Percentiles rank a stretch among this genome's conserved stretches.
Evolutionary conservation across 306 rosid species (phyloP).

Genomic region (Sindora glabra): DNA sequence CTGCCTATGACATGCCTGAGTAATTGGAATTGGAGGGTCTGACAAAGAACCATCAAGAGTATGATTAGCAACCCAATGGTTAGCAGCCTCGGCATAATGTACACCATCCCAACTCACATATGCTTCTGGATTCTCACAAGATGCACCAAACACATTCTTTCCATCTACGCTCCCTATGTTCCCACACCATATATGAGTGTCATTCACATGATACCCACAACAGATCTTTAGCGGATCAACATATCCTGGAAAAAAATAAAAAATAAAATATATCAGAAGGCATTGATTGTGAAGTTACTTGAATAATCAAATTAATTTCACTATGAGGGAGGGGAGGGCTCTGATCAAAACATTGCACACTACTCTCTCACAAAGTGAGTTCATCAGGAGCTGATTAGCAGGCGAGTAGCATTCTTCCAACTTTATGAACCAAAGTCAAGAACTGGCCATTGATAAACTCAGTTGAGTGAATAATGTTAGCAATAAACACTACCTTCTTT

Average conservation of each 20-base stretch:
- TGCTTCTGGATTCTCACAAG: constrained; percentile 56
- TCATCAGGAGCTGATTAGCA: too few relatives aligned
- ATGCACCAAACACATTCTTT: constrained; percentile 50
- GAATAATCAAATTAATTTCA: too few relatives aligned
- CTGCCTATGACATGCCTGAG: constrained; percentile 60
- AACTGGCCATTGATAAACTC: too few relatives aligned
- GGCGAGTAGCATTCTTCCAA: too few relatives aligned
- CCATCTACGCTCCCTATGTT: constrained; percentile 44
- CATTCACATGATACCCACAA: constrained; percentile 81
- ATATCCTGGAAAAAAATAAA: constrained; percentile 57
- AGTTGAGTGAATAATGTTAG: background rate
- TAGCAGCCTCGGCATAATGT: constrained; percentile 83
- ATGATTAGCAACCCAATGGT: too few relatives aligned
- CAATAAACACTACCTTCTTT: constrained; percentile 44
- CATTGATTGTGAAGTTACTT: too few relatives aligned
- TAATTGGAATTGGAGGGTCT: too few relatives aligned
- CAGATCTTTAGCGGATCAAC: constrained; percentile 66
- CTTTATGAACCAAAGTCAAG: background rate
- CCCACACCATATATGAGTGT: constrained; percentile 84
- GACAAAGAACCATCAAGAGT: too few relatives aligned
- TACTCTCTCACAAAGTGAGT: too few relatives aligned
- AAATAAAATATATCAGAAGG: background rate
- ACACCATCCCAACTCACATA: constrained; percentile 83
- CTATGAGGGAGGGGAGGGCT: too few relatives aligned
- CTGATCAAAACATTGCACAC: too few relatives aligned